Base-by-base conservation (phyloP, 331 rosid species). In the Quercus lobata region DNA sequence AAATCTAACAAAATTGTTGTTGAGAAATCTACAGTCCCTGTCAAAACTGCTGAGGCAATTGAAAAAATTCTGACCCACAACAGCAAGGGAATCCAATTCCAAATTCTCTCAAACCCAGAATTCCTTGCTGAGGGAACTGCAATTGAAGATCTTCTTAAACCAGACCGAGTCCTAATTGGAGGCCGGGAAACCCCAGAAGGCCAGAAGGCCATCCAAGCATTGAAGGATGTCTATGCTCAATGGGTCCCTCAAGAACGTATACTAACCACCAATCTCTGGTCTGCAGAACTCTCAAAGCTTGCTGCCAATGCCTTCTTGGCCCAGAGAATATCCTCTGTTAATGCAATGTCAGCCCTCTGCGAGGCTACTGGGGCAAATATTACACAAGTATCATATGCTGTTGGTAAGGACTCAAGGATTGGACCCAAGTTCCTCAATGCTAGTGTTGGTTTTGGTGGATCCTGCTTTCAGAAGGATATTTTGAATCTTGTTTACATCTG, bases 71-170 rank as follows among this genome's bases (percentile, higher is more conserved):
- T 91, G 72, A 91, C 90, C 56, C 96, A 91, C 85, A 91, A 89
- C 83, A 83, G 87, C 79, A 91, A 91, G 80, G 96, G 96, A 8
- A 91, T 83, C 86, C 84, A 91, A 63, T 91, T 88, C 84, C 92
- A 89, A 78, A 91, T 91, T 56, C 91, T 91, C 1, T 91, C 93
- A 27, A 91, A 91, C 86, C 96, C 96, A 0, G 93, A 91, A 78
- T 91, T 91, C 85, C 96, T 91, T 76, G 93, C 96, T 0, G 93
- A 91, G 79, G 96, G 96, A 72, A 91, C 96, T 81, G 96, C 96
- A 69, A 86, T 91, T 49, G 19, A 86, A 76, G 96, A 91, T 84
- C 92, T 91, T 27, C 84, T 87, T 58, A 81, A 80, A 16, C 96
- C 96, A 0, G 93, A 91, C 77, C 61, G 93, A 0, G 93, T 91